Percentiles rank a stretch among this genome's conserved stretches.
Conservation (phyloP, 2,329 filamentous ascomycete species). For the Pseudodiploospora longispora region DNA sequence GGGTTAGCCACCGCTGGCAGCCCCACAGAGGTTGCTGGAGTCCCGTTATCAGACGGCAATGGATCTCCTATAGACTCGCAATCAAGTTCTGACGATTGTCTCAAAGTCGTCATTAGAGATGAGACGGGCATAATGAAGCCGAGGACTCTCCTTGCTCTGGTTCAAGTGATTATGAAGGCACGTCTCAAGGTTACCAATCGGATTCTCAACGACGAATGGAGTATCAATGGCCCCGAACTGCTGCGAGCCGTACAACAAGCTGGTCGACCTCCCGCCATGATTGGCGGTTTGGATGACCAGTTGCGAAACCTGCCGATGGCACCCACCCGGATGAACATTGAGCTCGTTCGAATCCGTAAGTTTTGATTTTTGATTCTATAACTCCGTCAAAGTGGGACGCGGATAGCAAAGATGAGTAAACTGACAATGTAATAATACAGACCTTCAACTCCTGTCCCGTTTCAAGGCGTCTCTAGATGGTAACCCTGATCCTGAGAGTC, state of each 20-base stretch:
- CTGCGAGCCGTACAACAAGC: constrained; percentile 15
- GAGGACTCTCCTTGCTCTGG: constrained; percentile 19
- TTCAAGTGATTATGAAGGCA: constrained; percentile 21
- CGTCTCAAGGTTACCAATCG: constrained; percentile 21
- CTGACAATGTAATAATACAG: constrained; percentile 19
- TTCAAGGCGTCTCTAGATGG: constrained; percentile 45
- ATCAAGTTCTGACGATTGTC: constrained; percentile 3
- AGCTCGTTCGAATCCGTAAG: constrained; percentile 41
- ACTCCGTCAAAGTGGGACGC: neutral
- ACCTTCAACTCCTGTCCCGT: constrained; percentile 39
- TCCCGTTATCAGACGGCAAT: constrained; percentile 1
- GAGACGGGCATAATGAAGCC: constrained; percentile 17
- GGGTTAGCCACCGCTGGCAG: neutral
- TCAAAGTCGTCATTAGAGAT: constrained; percentile 17
- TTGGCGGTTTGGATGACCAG: constrained; percentile 25
- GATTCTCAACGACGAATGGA: constrained; percentile 23
- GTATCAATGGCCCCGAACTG: constrained; percentile 18
- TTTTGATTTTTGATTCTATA: neutral
- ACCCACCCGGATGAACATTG: constrained; percentile 34
- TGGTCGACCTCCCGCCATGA: constrained; percentile 13
- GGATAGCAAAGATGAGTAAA: neutral
- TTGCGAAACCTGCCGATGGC: constrained; percentile 33
- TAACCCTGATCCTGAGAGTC: constrained; percentile 33
- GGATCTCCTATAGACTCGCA: constrained; percentile 2
- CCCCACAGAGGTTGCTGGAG: neutral